phyloP scores from a whole-genome alignment of 176 grass and related monocot species.

The Sorghum bicolor region Sorghum_bicolor_NCBIv3 NC_012876.2:57948501-57949000 shows the following conservation, averaged over 20 bases:
- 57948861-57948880: background rate
- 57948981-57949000: background rate
- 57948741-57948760: background rate
- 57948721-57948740: background rate
- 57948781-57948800: background rate
- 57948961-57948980: background rate
- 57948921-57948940: background rate
- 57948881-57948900: background rate
- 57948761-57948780: background rate
- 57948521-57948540: too few relatives aligned
- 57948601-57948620: too few relatives aligned
- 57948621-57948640: too few relatives aligned
- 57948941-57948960: background rate
- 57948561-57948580: too few relatives aligned
- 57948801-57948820: background rate
- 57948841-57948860: slow-evolving; percentile 17
- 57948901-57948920: background rate
- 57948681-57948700: background rate
- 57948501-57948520: background rate
- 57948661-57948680: background rate
- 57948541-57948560: too few relatives aligned
- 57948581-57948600: too few relatives aligned
- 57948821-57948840: background rate
- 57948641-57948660: background rate
- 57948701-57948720: background rate